These are phyloP conservation scores for Aspergillus calidoustus DNA, from an alignment of 2,329 filamentous ascomycete genomes.

Conservation along the genomic window DNA sequence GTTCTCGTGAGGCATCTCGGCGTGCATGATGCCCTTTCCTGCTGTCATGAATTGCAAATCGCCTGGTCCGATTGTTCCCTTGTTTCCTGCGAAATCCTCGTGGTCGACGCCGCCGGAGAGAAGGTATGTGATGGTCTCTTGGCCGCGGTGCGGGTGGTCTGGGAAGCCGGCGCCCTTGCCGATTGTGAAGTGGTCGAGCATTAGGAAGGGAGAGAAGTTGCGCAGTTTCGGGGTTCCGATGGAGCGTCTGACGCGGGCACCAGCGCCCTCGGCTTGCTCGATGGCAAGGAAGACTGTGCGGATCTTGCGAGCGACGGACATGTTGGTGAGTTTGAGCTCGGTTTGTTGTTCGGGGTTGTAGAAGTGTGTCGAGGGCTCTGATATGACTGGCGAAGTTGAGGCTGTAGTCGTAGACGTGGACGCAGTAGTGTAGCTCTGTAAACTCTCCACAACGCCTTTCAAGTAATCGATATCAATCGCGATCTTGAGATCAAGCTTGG, in stretches of 20 bases:
- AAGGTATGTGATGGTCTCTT: conserved; percentile 90
- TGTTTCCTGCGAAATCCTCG: conserved; percentile 87
- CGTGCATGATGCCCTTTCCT: conserved; percentile 87
- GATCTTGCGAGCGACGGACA: conserved; percentile 75
- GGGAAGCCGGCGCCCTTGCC: conserved; percentile 84
- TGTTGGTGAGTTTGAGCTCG: conserved; percentile 51
- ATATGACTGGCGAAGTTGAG: background rate
- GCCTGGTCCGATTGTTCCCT: conserved; percentile 81
- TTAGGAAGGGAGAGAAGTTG: conserved; percentile 90
- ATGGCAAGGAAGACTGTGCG: conserved; percentile 80
- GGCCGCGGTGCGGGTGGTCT: conserved; percentile 81
- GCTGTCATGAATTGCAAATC: conserved; percentile 99
- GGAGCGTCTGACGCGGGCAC: conserved; percentile 82
- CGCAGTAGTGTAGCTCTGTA: conserved; percentile 22
- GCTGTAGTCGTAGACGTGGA: conserved; percentile 16
- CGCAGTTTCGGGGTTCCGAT: conserved; percentile 82
- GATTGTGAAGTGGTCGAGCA: conserved; percentile 92
- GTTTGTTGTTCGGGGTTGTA: conserved; percentile 16
- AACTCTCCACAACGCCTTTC: conserved; percentile 17
- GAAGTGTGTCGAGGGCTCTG: background rate
- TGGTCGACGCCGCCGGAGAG: conserved; percentile 86
- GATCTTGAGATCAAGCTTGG: conserved; percentile 26
- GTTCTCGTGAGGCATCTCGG: conserved; percentile 88
- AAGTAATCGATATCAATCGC: conserved; percentile 25
- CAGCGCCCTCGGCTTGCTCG: conserved; percentile 86